phyloP scores from a whole-genome alignment of 1,139 yeast species.

The Blastobotrys malaysiensis region DNA sequence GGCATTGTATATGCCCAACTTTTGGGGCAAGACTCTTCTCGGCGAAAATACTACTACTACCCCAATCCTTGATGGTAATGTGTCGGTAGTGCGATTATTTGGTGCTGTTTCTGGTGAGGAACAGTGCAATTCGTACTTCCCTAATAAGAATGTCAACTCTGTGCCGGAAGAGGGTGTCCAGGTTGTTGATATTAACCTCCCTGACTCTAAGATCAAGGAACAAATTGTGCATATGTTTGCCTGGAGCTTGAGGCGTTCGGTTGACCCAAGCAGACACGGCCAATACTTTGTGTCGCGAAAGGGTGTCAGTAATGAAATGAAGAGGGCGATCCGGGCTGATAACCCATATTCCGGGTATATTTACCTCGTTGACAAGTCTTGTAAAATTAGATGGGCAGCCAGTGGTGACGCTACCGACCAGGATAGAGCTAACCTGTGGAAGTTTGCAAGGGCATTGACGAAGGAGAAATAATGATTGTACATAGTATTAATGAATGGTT shows the following conservation, averaged over 20 bases:
- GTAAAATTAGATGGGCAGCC: slow-evolving; percentile 86
- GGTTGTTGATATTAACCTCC: slow-evolving; percentile 67
- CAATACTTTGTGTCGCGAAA: slow-evolving; percentile 61
- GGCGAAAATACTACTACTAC: slow-evolving; percentile 41
- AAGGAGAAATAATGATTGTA: slow-evolving; percentile 8
- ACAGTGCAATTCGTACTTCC: slow-evolving; percentile 40
- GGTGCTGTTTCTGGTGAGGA: slow-evolving; percentile 70
- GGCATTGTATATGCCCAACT: slow-evolving; percentile 81
- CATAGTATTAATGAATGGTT: slow-evolving; percentile 1
- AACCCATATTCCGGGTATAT: slow-evolving; percentile 82
- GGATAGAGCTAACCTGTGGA: slow-evolving; percentile 64
- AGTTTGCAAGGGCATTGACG: slow-evolving; percentile 39
- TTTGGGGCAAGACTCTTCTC: slow-evolving; percentile 54
- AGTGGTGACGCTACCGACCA: slow-evolving; percentile 69
- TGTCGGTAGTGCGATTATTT: slow-evolving; percentile 60
- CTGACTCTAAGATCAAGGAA: slow-evolving; percentile 67
- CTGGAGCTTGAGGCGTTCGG: slow-evolving; percentile 41
- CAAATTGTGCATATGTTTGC: slow-evolving; percentile 47
- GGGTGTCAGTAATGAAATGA: slow-evolving; percentile 52
- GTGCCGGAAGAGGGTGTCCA: slow-evolving; percentile 44
- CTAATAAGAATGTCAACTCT: slow-evolving; percentile 15
- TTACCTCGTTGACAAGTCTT: slow-evolving; percentile 66
- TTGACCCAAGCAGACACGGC: slow-evolving; percentile 43
- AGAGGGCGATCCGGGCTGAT: slow-evolving; percentile 58
- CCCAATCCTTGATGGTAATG: slow-evolving; percentile 44